Base-by-base conservation (phyloP, 2,329 filamentous ascomycete species). In the Pyrenochaeta sp. region DNA sequence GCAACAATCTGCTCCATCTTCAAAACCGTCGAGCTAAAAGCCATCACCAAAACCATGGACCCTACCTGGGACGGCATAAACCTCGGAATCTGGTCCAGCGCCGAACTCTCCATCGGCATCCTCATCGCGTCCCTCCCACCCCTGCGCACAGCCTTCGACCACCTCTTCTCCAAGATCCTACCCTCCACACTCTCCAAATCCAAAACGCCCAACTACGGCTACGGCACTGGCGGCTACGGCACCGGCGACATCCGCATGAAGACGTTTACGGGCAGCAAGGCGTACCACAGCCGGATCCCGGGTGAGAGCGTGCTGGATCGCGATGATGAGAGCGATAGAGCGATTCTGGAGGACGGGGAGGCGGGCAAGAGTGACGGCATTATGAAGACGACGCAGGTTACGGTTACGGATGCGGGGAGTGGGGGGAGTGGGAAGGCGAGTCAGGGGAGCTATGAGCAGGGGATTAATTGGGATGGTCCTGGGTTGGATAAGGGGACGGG, bases 1-100 rank as follows among this genome's bases (percentile, higher is more conserved):
- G 61, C 56, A 5, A 65, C 58, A 1, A 48, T 65, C 13, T 64
- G 60, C 36, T 61, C 59, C 7, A 55, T 64, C 3, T 63, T 66
- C 51, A 66, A 66, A 23, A 58, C 56, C 5, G 47, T 60, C 19
- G 56, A 65, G 35, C 50, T 66, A 3, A 54, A 53, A 4, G 43
- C 50, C 0, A 45, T 67, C n/a, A 44, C 32, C 6, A 48, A 55
- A 15, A 61, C 60, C 0, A 28, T 5, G 17, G 63, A 67, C 21
- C 56, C 58, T 3, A 60, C 56, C 7, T 58, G 52, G 52, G 43
- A 53, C 14, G 54, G 52, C 11, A 40, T 60, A 18, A 48, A 55
- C n/a, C 51, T 62, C 6, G 46, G 38, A 14, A 57, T 62, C 20
- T 62, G 57, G 57, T 48, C 44, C 32, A 26, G 36, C n/a, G 29